Conservation (phyloP, 2,329 filamentous ascomycete genomes). For the Ceratocystis alfenasii region DNA sequence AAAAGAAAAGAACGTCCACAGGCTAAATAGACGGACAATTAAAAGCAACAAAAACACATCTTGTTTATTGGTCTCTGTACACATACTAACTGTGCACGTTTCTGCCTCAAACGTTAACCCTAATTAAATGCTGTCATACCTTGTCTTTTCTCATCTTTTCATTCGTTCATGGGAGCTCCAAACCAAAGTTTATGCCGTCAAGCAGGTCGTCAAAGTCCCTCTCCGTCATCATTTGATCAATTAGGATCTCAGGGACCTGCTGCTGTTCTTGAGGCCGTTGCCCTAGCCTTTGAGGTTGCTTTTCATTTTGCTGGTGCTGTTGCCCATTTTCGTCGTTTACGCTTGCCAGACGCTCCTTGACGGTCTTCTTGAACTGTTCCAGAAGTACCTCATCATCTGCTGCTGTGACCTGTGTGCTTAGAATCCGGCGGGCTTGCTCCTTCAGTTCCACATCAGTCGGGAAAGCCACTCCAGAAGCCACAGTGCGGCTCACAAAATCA, state of each 20-base stretch:
- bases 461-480: conserved; percentile 32
- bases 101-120: not conserved
- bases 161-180: conserved; percentile 6
- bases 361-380: conserved; percentile 39
- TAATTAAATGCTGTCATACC: not conserved
- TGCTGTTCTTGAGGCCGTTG: not conserved
- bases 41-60: no score
- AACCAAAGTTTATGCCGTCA: conserved; percentile 17
- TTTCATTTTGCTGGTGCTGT: not conserved
- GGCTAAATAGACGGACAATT: no score
- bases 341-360: conserved; percentile 7
- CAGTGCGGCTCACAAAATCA: conserved; percentile 36
- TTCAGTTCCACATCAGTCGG: conserved; percentile 40
- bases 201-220: conserved; percentile 19
- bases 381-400: conserved; percentile 44
- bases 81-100: no score
- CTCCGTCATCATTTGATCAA: conserved; percentile 13
- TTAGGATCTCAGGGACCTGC: not conserved
- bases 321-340: not conserved
- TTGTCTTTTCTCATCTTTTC: not conserved
- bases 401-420: conserved; percentile 37
- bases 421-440: conserved; percentile 38
- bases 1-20: not conserved
- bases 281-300: not conserved
- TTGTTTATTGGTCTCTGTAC: no score